phyloP scores from a whole-genome alignment of 495 filamentous ascomycete species.

The Thozetella sp. region DNA sequence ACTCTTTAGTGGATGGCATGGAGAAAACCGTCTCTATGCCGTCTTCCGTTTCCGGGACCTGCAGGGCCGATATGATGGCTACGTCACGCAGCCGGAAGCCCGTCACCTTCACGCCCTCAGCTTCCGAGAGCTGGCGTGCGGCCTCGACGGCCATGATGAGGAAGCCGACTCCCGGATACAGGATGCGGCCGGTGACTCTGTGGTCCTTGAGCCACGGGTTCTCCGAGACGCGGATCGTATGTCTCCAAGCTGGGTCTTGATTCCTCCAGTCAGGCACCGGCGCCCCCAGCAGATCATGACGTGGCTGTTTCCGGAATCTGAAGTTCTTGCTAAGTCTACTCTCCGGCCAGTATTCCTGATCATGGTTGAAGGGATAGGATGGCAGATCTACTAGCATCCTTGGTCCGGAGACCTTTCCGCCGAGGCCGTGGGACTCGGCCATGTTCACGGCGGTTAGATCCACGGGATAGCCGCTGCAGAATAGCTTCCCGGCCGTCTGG shows the following conservation, averaged over 20 bases:
- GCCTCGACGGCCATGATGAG: background rate
- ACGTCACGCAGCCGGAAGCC: background rate
- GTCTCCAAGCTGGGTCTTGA: conserved; percentile 44
- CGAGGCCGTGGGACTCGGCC: conserved; percentile 12
- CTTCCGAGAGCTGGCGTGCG: background rate
- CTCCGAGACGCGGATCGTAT: conserved; percentile 35
- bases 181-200: background rate
- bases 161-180: background rate
- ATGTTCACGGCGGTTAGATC: conserved; percentile 15
- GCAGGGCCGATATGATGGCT: background rate
- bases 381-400: conserved; percentile 28
- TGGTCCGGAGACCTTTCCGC: conserved; percentile 18
- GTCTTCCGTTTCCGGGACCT: background rate
- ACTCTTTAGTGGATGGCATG: background rate
- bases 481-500: conserved; percentile 28
- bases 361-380: conserved; percentile 40
- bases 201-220: conserved; percentile 55
- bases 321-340: conserved; percentile 39
- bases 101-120: background rate
- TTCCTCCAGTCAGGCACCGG: conserved; percentile 30
- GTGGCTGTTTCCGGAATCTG: conserved; percentile 31
- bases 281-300: conserved; percentile 50
- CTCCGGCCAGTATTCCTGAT: conserved; percentile 36
- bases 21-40: background rate
- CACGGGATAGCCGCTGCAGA: conserved; percentile 26